Evolutionary conservation across 2,329 filamentous ascomycete genomes (phyloP).

Genomic region (Lachnellula subtilissima): DNA sequence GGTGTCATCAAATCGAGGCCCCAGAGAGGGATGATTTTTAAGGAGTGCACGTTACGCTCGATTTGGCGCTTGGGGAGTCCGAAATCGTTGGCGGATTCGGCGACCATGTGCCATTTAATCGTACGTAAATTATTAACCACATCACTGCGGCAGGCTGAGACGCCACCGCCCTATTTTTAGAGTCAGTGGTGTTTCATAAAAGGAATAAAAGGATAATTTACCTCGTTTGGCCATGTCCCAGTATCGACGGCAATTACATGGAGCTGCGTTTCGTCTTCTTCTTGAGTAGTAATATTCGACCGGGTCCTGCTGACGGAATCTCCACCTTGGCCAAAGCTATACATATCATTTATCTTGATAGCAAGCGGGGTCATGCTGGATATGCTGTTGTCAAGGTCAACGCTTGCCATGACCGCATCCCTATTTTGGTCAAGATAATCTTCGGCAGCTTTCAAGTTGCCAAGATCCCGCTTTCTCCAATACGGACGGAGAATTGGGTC

Average conservation of each 20-base stretch:
- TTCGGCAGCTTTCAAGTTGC: slow-evolving; percentile 35
- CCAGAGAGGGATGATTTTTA: slow-evolving; percentile 47
- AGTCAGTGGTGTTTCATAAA: neutral
- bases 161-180: neutral
- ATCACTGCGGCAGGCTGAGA: slow-evolving; percentile 43
- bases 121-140: slow-evolving; percentile 45
- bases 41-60: slow-evolving; percentile 44
- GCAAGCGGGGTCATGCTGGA: slow-evolving; percentile 28
- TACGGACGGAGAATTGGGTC: slow-evolving; percentile 36
- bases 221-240: slow-evolving; percentile 7
- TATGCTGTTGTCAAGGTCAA: slow-evolving; percentile 29
- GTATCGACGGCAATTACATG: slow-evolving; percentile 38
- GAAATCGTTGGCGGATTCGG: slow-evolving; percentile 48
- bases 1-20: slow-evolving; percentile 46
- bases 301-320: slow-evolving; percentile 33
- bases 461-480: slow-evolving; percentile 36
- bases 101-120: slow-evolving; percentile 47
- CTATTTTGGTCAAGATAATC: slow-evolving; percentile 34
- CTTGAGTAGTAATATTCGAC: slow-evolving; percentile 24
- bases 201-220: neutral
- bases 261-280: slow-evolving; percentile 25
- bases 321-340: slow-evolving; percentile 33
- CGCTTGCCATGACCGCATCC: slow-evolving; percentile 28
- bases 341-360: slow-evolving; percentile 33
- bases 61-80: slow-evolving; percentile 45